Percentiles rank a stretch among this genome's conserved stretches.
Conservation (phyloP, 495 filamentous ascomycete species). For the Saxophila tyrrhenica region DNA sequence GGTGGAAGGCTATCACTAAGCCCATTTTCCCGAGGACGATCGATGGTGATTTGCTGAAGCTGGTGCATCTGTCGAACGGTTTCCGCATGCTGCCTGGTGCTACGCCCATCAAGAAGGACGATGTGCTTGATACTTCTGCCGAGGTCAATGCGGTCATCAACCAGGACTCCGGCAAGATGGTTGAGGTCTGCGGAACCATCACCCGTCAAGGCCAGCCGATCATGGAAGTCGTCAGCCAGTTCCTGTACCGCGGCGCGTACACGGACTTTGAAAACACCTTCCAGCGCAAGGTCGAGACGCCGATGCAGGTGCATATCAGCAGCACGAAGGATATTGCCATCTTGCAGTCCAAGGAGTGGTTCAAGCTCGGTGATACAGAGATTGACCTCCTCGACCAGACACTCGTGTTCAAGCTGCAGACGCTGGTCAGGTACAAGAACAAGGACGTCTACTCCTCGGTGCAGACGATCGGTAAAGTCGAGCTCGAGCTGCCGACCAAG, state of each 20-base stretch:
- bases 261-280: constrained; percentile 95
- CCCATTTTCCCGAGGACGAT: constrained; percentile 93
- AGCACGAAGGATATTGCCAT: constrained; percentile 87
- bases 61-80: constrained; percentile 90
- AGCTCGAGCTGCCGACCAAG: constrained; percentile 92
- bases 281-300: constrained; percentile 90
- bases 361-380: constrained; percentile 67
- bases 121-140: constrained; percentile 83
- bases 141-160: constrained; percentile 97
- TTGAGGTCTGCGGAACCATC: constrained; percentile 95
- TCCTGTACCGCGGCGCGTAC: constrained; percentile 89
- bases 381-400: constrained; percentile 82
- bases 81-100: constrained; percentile 98
- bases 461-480: constrained; percentile 82
- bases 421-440: constrained; percentile 87
- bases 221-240: constrained; percentile 97
- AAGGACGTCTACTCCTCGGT: constrained; percentile 84
- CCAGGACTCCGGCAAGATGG: constrained; percentile 97
- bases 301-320: constrained; percentile 82
- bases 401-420: constrained; percentile 90
- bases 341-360: constrained; percentile 93
- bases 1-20: constrained; percentile 98
- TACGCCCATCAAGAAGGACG: constrained; percentile 85
- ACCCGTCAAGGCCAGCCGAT: constrained; percentile 74
- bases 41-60: constrained; percentile 86